Evolutionary conservation across 2,329 filamentous ascomycete species (phyloP).

Genomic region (Colletotrichum destructivum): DNA sequence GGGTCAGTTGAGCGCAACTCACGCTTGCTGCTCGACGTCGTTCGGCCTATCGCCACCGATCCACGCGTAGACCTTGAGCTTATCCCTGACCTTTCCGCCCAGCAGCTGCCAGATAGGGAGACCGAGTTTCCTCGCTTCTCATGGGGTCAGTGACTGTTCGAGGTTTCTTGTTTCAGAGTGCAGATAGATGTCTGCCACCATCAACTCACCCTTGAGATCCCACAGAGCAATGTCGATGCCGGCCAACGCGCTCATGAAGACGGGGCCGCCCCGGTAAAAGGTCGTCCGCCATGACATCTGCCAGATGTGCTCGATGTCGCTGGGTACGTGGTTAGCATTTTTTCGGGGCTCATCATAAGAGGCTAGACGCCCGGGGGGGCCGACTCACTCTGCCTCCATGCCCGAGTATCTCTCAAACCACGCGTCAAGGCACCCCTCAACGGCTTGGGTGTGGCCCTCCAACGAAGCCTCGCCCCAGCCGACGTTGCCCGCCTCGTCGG

Average conservation of each 20-base stretch:
- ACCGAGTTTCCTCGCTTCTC: constrained; percentile 61
- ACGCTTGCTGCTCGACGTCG: constrained; percentile 77
- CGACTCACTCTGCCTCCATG: constrained; percentile 77
- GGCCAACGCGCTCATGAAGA: constrained; percentile 84
- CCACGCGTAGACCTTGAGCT: constrained; percentile 82
- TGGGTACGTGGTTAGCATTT: constrained; percentile 47
- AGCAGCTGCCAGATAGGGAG: constrained; percentile 82
- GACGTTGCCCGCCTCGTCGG: constrained; percentile 73
- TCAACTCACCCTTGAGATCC: constrained; percentile 75
- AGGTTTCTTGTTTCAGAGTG: background rate
- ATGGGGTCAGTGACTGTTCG: background rate
- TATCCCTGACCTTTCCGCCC: constrained; percentile 80
- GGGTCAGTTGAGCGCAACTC: constrained; percentile 44
- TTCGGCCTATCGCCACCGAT: constrained; percentile 81
- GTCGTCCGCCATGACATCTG: constrained; percentile 78
- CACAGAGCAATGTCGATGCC: constrained; percentile 86
- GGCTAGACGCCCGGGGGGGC: fast-evolving
- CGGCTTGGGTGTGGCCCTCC: constrained; percentile 81
- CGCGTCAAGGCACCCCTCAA: constrained; percentile 81
- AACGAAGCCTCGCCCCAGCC: constrained; percentile 84
- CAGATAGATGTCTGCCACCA: too few species aligned
- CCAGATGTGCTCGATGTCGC: constrained; percentile 87
- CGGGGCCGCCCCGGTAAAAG: constrained; percentile 84
- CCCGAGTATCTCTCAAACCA: constrained; percentile 75
- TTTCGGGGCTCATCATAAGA: background rate